Percentiles rank a stretch among this genome's conserved stretches.
These are phyloP conservation scores for Phytopythium vexans DNA, from an alignment of 352 stramenopile genomes.

Conservation along the genomic window DNA sequence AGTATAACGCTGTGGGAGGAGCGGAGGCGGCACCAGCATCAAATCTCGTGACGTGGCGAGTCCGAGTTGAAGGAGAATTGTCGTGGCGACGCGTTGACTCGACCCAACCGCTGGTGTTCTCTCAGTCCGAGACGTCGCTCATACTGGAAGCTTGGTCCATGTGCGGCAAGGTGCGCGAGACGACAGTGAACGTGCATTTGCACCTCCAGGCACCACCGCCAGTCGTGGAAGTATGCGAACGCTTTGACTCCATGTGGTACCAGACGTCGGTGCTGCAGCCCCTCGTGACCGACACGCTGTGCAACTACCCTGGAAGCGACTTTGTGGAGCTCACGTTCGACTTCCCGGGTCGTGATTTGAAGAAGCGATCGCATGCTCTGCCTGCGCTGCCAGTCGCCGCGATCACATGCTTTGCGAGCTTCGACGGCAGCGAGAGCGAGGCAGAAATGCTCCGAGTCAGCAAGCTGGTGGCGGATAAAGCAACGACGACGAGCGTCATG, in stretches of 20 bases:
- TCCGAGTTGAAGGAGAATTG: not conserved
- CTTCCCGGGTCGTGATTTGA: not conserved
- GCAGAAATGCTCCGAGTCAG: not conserved
- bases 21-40: not conserved
- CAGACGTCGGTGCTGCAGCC: conserved; percentile 35
- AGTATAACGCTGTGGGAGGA: not conserved
- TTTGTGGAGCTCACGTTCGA: conserved; percentile 21
- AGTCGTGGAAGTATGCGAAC: conserved; percentile 39
- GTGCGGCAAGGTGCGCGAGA: conserved; percentile 42
- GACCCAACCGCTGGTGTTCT: conserved; percentile 31
- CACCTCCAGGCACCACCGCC: conserved; percentile 15
- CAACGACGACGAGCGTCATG: conserved; percentile 11
- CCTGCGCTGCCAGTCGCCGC: not conserved
- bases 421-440: not conserved
- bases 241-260: conserved; percentile 71
- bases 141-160: conserved; percentile 56
- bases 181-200: conserved; percentile 47
- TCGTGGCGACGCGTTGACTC: conserved; percentile 16
- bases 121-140: conserved; percentile 38
- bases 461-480: not conserved
- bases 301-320: conserved; percentile 15
- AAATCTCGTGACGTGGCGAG: not conserved
- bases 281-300: conserved; percentile 22
- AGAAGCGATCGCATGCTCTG: not conserved
- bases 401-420: conserved; percentile 5